Conservation (phyloP, 305 asterid species). For the Withania somnifera region DNA sequence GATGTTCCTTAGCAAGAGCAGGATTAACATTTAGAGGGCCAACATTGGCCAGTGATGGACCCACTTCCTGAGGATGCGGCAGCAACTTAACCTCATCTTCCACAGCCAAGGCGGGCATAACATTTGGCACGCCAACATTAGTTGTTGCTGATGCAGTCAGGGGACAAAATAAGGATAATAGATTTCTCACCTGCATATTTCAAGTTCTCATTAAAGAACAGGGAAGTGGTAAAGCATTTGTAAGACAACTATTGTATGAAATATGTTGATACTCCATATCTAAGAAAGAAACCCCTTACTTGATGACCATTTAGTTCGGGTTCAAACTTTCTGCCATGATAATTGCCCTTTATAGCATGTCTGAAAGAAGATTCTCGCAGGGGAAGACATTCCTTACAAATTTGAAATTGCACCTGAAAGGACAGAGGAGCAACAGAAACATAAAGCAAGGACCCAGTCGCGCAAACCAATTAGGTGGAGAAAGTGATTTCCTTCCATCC, state of each 20-base stretch:
- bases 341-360: conserved; percentile 44
- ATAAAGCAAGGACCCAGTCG: background rate
- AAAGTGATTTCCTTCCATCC: background rate
- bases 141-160: conserved; percentile 20
- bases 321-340: conserved; percentile 46
- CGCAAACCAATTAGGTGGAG: background rate
- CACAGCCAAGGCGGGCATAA: background rate
- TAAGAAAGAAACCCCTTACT: conserved; percentile 29
- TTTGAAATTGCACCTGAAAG: conserved; percentile 53
- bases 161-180: conserved; percentile 51
- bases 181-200: conserved; percentile 35
- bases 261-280: background rate
- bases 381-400: conserved; percentile 65
- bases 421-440: conserved; percentile 7
- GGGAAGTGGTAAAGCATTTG: conserved; percentile 1
- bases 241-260: background rate
- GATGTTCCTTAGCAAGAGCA: conserved; percentile 10
- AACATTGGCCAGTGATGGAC: conserved; percentile 7
- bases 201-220: background rate
- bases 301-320: conserved; percentile 54
- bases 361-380: conserved; percentile 46
- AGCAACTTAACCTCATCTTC: conserved; percentile 12
- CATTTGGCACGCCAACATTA: background rate
- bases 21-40: background rate
- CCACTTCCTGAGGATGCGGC: conserved; percentile 1